A percentile compares a stretch with the other conserved stretches of the same genome.
phyloP scores from a whole-genome alignment of 805 yeast genomes.

The Clavispora vitiphila region DNA sequence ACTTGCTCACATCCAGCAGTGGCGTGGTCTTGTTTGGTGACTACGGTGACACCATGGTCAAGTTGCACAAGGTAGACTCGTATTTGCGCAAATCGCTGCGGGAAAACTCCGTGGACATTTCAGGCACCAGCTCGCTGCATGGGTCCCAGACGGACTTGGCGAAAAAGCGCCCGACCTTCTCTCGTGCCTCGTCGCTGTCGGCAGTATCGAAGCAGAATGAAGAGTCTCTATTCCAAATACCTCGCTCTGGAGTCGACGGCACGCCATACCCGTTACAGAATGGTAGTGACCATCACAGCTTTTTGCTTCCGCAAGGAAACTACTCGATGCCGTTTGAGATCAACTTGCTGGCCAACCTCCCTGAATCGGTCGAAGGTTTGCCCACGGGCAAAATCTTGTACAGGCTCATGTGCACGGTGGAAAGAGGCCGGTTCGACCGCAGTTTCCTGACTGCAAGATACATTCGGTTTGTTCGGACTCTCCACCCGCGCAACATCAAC shows the following conservation, averaged over 20 bases:
- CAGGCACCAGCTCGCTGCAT: slow-evolving; percentile 1
- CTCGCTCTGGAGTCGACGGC: slow-evolving; percentile 37
- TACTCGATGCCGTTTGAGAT: slow-evolving; percentile 46
- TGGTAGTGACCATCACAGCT: slow-evolving; percentile 24
- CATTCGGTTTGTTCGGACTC: slow-evolving; percentile 40
- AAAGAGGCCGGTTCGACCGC: slow-evolving; percentile 41
- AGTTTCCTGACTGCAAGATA: slow-evolving; percentile 30
- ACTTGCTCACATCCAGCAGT: slow-evolving; percentile 34
- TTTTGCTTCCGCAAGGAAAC: slow-evolving; percentile 46
- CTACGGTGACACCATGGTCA: slow-evolving; percentile 34
- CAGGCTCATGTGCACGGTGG: slow-evolving; percentile 37
- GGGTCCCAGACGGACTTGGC: background rate
- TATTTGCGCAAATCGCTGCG: slow-evolving; percentile 6
- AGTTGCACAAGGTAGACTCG: slow-evolving; percentile 15
- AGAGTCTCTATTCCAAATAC: slow-evolving; percentile 20
- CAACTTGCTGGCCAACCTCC: slow-evolving; percentile 40
- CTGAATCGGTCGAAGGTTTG: slow-evolving; percentile 51
- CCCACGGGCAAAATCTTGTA: slow-evolving; percentile 39
- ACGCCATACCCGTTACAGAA: slow-evolving; percentile 26
- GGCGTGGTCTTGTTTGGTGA: slow-evolving; percentile 38
- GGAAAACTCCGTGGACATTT: slow-evolving; percentile 11
- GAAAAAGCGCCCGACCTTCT: slow-evolving; percentile 21
- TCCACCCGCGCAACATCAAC: slow-evolving; percentile 35
- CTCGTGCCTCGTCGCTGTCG: slow-evolving; percentile 31
- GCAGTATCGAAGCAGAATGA: slow-evolving; percentile 11